Conservation (phyloP, 805 yeast species). For the Spathaspora girioi region DNA sequence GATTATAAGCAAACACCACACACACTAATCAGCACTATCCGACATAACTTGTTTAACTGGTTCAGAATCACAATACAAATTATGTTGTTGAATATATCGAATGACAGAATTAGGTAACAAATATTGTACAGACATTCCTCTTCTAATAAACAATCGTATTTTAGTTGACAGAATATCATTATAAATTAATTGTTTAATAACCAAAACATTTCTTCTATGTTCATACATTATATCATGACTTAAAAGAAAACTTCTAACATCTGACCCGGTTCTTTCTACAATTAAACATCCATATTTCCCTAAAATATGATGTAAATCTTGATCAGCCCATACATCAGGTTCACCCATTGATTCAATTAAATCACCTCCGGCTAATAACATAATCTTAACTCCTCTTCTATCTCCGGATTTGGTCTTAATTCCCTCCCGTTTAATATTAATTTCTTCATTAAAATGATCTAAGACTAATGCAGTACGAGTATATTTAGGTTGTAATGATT, state of each 20-base stretch:
- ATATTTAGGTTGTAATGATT: slow-evolving; percentile 83
- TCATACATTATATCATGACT: slow-evolving; percentile 97
- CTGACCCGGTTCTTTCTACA: slow-evolving; percentile 95
- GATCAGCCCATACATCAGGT: slow-evolving; percentile 98
- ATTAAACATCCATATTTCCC: slow-evolving; percentile 96
- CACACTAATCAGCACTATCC: slow-evolving; percentile 23
- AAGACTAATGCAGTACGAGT: slow-evolving; percentile 93
- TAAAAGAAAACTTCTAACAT: slow-evolving; percentile 86
- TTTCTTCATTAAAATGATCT: slow-evolving; percentile 95
- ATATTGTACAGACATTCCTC: slow-evolving; percentile 97
- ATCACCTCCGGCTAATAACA: slow-evolving; percentile 97
- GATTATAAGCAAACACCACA: not conserved
- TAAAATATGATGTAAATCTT: slow-evolving; percentile 87
- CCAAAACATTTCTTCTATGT: slow-evolving; percentile 88
- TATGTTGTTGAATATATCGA: slow-evolving; percentile 90
- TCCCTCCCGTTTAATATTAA: slow-evolving; percentile 88
- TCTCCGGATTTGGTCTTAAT: slow-evolving; percentile 56
- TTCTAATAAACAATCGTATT: slow-evolving; percentile 83
- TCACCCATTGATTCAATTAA: slow-evolving; percentile 99
- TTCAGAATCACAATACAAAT: slow-evolving; percentile 82
- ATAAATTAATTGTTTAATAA: slow-evolving; percentile 92
- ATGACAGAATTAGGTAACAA: slow-evolving; percentile 91
- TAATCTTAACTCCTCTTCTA: slow-evolving; percentile 82
- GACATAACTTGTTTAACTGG: slow-evolving; percentile 85
- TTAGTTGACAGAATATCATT: slow-evolving; percentile 95